These are phyloP conservation scores for Nitzschia sp. DNA, from an alignment of 108 stramenopile species.

Conservation along the genomic window DNA sequence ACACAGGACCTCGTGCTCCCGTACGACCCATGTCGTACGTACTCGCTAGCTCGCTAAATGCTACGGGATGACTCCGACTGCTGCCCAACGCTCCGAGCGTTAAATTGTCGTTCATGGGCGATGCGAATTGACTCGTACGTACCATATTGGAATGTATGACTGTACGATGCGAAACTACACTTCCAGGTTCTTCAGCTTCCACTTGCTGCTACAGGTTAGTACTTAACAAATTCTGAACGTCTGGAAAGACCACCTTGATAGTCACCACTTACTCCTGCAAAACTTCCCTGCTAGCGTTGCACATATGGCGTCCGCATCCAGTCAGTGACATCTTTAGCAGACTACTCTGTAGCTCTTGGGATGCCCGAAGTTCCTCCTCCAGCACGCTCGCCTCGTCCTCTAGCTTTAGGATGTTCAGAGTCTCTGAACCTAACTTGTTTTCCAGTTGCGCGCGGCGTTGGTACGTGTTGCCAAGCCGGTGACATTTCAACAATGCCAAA, in stretches of 20 bases:
- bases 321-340: constrained; percentile 6
- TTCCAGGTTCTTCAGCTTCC: no score
- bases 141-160: no score
- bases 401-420: background rate
- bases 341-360: constrained; percentile 1
- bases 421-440: constrained; percentile 10
- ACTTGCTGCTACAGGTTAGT: no score
- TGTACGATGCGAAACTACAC: no score
- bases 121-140: background rate
- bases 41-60: background rate
- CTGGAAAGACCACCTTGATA: no score
- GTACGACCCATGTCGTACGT: background rate
- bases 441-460: constrained; percentile 10
- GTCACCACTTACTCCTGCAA: background rate
- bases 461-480: background rate
- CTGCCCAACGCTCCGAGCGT: background rate
- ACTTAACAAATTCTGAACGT: no score
- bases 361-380: background rate
- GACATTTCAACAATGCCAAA: constrained; percentile 10
- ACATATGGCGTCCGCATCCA: constrained; percentile 5
- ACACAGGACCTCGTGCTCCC: background rate
- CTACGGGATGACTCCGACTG: constrained; percentile 1
- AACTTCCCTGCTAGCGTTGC: background rate
- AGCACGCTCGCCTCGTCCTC: constrained; percentile 4
- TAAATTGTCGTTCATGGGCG: background rate